Evolutionary conservation across 352 stramenopile genomes (phyloP).

Genomic region (Phytophthora sansomeana): DNA sequence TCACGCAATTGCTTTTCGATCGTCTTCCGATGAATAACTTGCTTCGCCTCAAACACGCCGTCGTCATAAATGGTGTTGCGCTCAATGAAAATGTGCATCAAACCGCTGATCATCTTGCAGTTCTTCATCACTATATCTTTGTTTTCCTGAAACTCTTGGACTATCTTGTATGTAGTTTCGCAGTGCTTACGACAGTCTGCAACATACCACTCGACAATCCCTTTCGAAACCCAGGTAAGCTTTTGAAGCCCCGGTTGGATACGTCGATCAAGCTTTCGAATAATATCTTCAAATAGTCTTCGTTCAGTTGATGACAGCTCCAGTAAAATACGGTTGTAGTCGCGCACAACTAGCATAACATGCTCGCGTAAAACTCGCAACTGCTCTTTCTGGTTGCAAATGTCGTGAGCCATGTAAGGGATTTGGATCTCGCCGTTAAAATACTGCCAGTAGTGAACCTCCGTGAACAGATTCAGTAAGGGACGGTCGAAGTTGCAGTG

Average conservation of each 20-base stretch:
- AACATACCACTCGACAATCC: constrained; percentile 94
- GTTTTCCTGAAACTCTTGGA: constrained; percentile 91
- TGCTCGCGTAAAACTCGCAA: constrained; percentile 92
- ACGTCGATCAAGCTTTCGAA: constrained; percentile 93
- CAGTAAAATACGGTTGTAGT: constrained; percentile 96
- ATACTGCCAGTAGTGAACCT: constrained; percentile 93
- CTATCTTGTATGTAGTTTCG: constrained; percentile 89
- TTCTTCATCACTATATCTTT: constrained; percentile 89
- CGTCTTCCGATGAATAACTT: constrained; percentile 89
- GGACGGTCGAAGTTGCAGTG: constrained; percentile 96
- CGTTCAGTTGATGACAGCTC: constrained; percentile 92
- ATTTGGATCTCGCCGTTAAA: constrained; percentile 95
- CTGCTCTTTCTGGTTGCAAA: constrained; percentile 95
- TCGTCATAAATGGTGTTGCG: constrained; percentile 95
- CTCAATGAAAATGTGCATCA: constrained; percentile 94
- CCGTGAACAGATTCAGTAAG: constrained; percentile 93
- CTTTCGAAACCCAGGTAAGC: constrained; percentile 93
- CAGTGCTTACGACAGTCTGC: constrained; percentile 91
- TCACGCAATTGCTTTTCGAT: constrained; percentile 82
- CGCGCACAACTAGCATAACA: constrained; percentile 95
- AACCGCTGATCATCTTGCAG: constrained; percentile 88
- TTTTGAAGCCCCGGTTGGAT: constrained; percentile 94
- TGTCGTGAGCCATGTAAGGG: constrained; percentile 95
- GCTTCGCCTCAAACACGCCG: constrained; percentile 92
- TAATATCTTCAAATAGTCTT: constrained; percentile 95